Conservation (phyloP, 208 protist genomes). For the Crithidia expoeki region DNA sequence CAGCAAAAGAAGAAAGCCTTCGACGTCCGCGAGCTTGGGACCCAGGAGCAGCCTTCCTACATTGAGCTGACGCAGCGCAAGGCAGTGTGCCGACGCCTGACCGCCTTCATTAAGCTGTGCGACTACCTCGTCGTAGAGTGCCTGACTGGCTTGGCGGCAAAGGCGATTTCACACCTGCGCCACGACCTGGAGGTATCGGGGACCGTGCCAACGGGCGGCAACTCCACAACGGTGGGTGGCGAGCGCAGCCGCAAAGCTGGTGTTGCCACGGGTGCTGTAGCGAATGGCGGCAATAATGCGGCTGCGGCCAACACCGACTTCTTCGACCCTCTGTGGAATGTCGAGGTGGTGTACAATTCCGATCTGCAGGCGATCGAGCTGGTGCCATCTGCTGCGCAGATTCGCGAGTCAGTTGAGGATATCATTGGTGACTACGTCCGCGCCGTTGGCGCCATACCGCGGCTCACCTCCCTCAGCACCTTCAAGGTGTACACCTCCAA, state of each 20-base stretch:
- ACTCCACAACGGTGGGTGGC: not conserved
- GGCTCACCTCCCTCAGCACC: slow-evolving; percentile 79
- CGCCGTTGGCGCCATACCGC: slow-evolving; percentile 82
- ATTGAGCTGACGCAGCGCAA: slow-evolving; percentile 93
- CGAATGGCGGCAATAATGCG: not conserved
- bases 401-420: slow-evolving; percentile 87
- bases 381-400: slow-evolving; percentile 63
- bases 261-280: not conserved
- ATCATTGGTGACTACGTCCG: slow-evolving; percentile 91
- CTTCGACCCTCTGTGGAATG: slow-evolving; percentile 72
- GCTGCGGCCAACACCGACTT: slow-evolving; percentile 31
- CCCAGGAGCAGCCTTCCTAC: slow-evolving; percentile 91
- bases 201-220: slow-evolving; percentile 8
- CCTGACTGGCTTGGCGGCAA: slow-evolving; percentile 82
- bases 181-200: slow-evolving; percentile 72
- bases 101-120: slow-evolving; percentile 93
- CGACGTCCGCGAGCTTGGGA: slow-evolving; percentile 80
- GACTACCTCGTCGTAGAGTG: slow-evolving; percentile 95
- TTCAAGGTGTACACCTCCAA: slow-evolving; percentile 93
- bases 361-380: slow-evolving; percentile 72
- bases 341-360: slow-evolving; percentile 84
- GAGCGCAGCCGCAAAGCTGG: slow-evolving; percentile 13
- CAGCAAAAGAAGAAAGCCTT: slow-evolving; percentile 84
- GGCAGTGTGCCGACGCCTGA: slow-evolving; percentile 90
- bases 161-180: slow-evolving; percentile 78